Evolutionary conservation across 23 red algal species (phyloP).

Genomic region (Gracilaria domingensis): DNA sequence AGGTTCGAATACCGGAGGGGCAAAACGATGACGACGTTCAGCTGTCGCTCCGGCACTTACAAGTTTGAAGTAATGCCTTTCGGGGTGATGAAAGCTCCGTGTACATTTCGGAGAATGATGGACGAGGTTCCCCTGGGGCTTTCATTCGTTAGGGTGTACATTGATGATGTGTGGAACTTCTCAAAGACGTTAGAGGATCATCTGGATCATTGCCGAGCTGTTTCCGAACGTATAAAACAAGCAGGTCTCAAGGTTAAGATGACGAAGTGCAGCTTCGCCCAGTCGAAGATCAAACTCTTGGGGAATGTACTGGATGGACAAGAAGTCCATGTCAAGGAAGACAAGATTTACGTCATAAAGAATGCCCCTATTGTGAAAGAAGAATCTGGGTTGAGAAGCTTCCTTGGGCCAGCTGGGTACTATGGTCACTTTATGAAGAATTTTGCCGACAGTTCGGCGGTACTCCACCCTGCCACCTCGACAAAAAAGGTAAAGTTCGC

Average conservation of each 20-base stretch:
- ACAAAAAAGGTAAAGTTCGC: constrained; percentile 4
- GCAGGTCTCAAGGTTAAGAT: neutral
- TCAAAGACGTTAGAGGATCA: neutral
- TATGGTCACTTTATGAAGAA: no score
- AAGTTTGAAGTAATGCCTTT: constrained; percentile 33
- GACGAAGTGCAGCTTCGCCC: neutral
- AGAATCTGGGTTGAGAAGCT: neutral
- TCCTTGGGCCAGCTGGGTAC: neutral
- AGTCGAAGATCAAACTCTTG: neutral
- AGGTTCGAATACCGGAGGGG: neutral
- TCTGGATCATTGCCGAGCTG: neutral
- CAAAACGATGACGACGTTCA: constrained; percentile 35
- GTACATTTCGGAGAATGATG: no score
- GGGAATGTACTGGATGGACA: no score
- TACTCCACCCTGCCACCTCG: neutral
- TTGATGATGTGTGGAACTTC: no score
- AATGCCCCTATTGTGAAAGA: neutral
- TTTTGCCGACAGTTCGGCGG: constrained; percentile 10
- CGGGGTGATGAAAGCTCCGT: constrained; percentile 40
- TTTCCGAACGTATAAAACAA: neutral
- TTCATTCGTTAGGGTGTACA: no score
- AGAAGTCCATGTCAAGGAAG: neutral
- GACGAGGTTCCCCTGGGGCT: no score
- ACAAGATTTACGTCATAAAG: constrained; percentile 9
- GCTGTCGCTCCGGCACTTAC: neutral